Evolutionary conservation across 352 stramenopile species (phyloP), one percentile per base, ranked within the genome.

Genomic region (Blastocystis sp.): DNA sequence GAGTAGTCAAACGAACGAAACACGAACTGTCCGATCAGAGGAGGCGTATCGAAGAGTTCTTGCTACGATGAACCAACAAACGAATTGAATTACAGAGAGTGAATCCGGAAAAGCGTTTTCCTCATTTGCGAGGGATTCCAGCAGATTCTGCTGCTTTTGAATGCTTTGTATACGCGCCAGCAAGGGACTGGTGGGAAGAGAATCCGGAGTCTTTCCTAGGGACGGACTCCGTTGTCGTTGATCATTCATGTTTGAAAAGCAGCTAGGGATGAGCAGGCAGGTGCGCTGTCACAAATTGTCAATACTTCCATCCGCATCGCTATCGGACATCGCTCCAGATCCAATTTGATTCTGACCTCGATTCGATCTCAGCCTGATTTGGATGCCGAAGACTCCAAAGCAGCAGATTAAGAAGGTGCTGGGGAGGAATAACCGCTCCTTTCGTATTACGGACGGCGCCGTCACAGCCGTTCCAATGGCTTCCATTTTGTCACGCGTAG

Each of bases 311-410:
- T 9, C 53, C 1, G 53, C 38, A 34, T 79, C 69, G 43, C 19
- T 41, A 61, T 19, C 62, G 38, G 40, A 59, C 28, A 3, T 62
- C 7, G 43, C 62, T 59, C 62, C 69, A 59, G 21, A 53, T 74
- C 64, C 23, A 19, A 74, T 41, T 53, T 40, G 64, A 21, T 45
- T n/a, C 28, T 52, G 17, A 66, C 23, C n/a, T 9, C 19, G 19
- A 52, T 40, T 79, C 34, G 9, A 48, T 34, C 28, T 34, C 28
- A 34, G 28, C 28, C 28, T 34, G 28, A 34, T 34, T 34, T 34
- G 71, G 23, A 81, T 81, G 71, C 71, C 71, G 5, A 81, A 81
- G 7, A 53, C 62, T 23, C 71, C 71, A 10, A 81, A 81, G 40
- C 43, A 81, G n/a, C 21, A 23, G 5, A 81, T 81, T 23, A 59